phyloP scores from a whole-genome alignment of 176 grass and related monocot species.

The Secale cereale region DNA sequence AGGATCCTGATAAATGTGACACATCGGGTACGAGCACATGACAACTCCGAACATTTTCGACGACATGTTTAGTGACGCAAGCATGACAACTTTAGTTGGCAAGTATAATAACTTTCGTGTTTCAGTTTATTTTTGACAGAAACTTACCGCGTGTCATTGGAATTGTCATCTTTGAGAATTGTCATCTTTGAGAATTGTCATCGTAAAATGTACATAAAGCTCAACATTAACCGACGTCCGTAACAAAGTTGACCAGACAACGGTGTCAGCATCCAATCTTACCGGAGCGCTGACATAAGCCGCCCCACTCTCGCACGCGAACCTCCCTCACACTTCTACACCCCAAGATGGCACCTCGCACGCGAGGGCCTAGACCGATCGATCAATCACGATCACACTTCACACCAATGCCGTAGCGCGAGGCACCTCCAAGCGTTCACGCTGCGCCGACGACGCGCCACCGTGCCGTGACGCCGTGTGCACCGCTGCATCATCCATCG shows the following conservation, averaged over 20 bases:
- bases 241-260: background rate
- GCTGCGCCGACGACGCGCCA: background rate
- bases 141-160: too few species aligned
- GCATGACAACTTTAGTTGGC: too few species aligned
- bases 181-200: too few species aligned
- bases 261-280: background rate
- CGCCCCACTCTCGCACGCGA: background rate
- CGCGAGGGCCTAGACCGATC: background rate
- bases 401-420: background rate
- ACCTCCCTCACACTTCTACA: background rate
- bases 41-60: too few species aligned
- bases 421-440: constrained; percentile 4
- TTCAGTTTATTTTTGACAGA: too few species aligned
- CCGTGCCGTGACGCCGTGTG: background rate
- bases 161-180: too few species aligned
- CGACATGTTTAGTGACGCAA: too few species aligned
- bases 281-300: background rate
- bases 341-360: background rate
- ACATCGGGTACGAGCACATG: too few species aligned
- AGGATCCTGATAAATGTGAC: too few species aligned
- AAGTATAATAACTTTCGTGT: too few species aligned
- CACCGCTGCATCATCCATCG: background rate
- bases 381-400: background rate
- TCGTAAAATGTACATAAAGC: too few species aligned
- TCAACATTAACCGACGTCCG: too few species aligned